Conservation (phyloP, 2,329 filamentous ascomycete species). For the Stagonosporopsis vannaccii region DNA sequence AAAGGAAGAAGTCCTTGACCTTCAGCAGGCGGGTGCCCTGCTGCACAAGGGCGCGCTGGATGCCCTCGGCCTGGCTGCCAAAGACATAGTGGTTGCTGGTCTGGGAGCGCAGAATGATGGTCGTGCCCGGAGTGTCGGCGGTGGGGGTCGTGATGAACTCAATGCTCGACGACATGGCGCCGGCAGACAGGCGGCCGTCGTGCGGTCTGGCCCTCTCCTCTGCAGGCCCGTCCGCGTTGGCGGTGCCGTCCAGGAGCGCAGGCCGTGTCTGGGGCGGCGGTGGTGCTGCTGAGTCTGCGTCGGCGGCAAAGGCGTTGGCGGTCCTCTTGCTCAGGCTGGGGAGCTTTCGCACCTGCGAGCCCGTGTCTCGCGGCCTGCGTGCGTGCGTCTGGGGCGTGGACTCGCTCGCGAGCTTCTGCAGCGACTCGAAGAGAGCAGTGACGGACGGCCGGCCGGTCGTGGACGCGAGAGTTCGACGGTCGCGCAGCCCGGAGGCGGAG, state of each 20-base stretch:
- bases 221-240: background rate
- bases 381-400: background rate
- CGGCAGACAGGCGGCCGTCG: background rate
- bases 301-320: background rate
- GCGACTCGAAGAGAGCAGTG: background rate
- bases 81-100: conserved; percentile 81
- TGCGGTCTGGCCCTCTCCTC: background rate
- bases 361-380: background rate
- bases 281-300: conserved; percentile 1
- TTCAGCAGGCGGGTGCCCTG: conserved; percentile 70
- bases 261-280: background rate
- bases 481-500: conserved; percentile 9
- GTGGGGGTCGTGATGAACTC: conserved; percentile 84
- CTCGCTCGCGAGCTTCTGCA: conserved; percentile 6
- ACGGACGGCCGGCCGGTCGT: background rate
- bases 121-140: conserved; percentile 83
- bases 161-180: conserved; percentile 73
- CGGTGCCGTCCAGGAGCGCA: conserved; percentile 15
- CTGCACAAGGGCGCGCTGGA: conserved; percentile 77
- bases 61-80: conserved; percentile 82
- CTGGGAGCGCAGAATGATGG: conserved; percentile 75
- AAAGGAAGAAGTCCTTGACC: conserved; percentile 81
- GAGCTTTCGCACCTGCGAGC: background rate
- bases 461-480: conserved; percentile 2
- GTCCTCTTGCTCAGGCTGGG: background rate